Base-by-base conservation (phyloP, 2,329 filamentous ascomycete species). In the Arachnomyces sp. region DNA sequence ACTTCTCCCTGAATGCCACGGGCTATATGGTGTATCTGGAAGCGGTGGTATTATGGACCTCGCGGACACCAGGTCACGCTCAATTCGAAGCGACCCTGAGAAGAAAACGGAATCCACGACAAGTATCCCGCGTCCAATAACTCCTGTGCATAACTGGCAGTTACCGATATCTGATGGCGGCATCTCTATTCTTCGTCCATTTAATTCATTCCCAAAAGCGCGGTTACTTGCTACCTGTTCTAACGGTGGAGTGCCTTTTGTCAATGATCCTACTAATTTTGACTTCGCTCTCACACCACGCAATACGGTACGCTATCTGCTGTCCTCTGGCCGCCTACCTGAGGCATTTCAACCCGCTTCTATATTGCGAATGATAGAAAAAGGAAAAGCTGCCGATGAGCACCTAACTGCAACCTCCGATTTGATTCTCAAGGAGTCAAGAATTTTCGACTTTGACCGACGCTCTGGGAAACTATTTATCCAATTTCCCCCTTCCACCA, bases 1-100 rank as follows among this genome's bases (percentile, higher is more conserved):
- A 18, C 75, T 77, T 33, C 87, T 95, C n/a, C 90, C 90, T 1
- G 88, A 95, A 59, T 94, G 86, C 52, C 72, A 82, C 52, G 83
- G 83, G 21, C 59, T 93, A 2, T 77, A 86, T 54, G 80, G 84
- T 1, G 75, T 84, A 2, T 73, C 85, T 51, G 74, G 77, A 56
- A 86, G 82, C 54, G 82, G 82, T 1, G 68, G 53, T 46, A 60
- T 28, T 66, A 66, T 48, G 57, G 9, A 53, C 50, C 42, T 46
- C 59, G 11, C 41, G 5, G 21, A 25, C 21, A 25, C 9, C 9
- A 25, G 9, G 9, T 25, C 48, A 4, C 48, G 36, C 7, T 28
- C 25, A 5, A 44, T 33, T n/a, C 25, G 33, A 15, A 36, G 36
- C 25, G 16, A 45, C 33, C 16, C 21, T 9, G 21, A 29, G 14